Evolutionary conservation across 2,329 filamentous ascomycete species (phyloP).

Genomic region (Diaporthe vexans): DNA sequence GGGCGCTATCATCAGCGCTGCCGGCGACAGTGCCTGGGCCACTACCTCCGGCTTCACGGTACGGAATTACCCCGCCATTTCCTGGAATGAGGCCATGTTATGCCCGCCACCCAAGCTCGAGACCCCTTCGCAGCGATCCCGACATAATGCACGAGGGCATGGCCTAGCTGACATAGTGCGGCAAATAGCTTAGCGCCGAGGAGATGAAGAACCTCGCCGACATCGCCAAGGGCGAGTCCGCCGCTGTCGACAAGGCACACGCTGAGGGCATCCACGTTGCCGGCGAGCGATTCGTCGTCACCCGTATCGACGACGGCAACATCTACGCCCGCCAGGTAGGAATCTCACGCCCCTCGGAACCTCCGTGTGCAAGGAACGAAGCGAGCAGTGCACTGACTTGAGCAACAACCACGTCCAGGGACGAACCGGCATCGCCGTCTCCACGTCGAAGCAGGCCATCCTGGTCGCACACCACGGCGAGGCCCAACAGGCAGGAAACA

Average conservation of each 20-base stretch:
- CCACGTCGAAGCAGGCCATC: conserved; percentile 90
- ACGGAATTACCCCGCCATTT: conserved; percentile 48
- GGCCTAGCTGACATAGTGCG: conserved; percentile 26
- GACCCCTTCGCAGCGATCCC: not conserved
- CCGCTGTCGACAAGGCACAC: conserved; percentile 75
- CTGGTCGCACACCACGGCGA: conserved; percentile 91
- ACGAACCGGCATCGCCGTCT: conserved; percentile 83
- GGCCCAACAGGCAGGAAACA: conserved; percentile 78
- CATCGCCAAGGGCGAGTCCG: conserved; percentile 62
- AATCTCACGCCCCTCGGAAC: not conserved
- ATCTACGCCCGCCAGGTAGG: conserved; percentile 89
- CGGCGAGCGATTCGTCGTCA: conserved; percentile 83
- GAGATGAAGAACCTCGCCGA: conserved; percentile 72
- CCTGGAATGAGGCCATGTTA: not conserved
- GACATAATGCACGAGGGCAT: conserved; percentile 47
- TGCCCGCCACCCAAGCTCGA: not conserved
- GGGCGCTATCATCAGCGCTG: conserved; percentile 85
- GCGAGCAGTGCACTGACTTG: conserved; percentile 26
- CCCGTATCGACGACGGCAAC: conserved; percentile 81
- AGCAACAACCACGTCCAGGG: conserved; percentile 60
- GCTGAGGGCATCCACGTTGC: conserved; percentile 81
- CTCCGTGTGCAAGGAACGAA: not conserved
- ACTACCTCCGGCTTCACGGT: conserved; percentile 79
- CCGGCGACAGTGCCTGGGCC: conserved; percentile 87
- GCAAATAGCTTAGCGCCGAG: conserved; percentile 64